Evolutionary conservation across 352 stramenopile genomes (phyloP).

Genomic region (Globisporangium emineosum): DNA sequence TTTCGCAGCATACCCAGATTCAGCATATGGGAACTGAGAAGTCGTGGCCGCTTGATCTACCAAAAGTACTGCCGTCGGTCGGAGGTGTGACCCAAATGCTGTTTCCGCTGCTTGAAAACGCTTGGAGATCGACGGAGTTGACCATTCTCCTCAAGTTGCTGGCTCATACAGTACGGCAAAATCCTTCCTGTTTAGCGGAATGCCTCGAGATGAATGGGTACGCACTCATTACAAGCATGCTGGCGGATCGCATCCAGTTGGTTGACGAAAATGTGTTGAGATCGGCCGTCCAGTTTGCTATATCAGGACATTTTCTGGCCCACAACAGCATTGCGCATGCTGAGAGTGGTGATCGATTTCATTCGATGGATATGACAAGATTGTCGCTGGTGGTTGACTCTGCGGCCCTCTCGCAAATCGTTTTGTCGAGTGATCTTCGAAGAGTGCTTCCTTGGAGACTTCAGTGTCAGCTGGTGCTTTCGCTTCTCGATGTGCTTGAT

Average conservation of each 20-base stretch:
- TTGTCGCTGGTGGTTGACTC: conserved; percentile 53
- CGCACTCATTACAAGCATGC: conserved; percentile 39
- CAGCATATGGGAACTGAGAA: conserved; percentile 55
- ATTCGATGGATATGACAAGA: neutral
- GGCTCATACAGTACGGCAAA: conserved; percentile 42
- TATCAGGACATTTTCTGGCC: conserved; percentile 35
- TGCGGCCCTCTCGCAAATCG: conserved; percentile 45
- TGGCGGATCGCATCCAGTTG: conserved; percentile 37
- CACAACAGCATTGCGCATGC: conserved; percentile 5
- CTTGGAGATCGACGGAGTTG: conserved; percentile 45
- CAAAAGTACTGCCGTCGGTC: conserved; percentile 54
- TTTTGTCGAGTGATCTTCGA: conserved; percentile 48
- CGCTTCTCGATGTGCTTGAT: conserved; percentile 46
- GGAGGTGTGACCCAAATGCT: conserved; percentile 57
- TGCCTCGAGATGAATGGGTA: conserved; percentile 62
- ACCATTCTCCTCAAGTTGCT: conserved; percentile 46
- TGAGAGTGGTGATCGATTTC: neutral
- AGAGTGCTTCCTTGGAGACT: conserved; percentile 32
- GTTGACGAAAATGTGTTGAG: conserved; percentile 50
- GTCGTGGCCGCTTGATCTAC: conserved; percentile 47
- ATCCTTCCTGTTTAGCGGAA: conserved; percentile 56
- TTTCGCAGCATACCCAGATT: conserved; percentile 31
- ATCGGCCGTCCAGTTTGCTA: conserved; percentile 38
- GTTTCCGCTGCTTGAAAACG: conserved; percentile 56
- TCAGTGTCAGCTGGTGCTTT: conserved; percentile 50